Evolutionary conservation across 257 asterid species (phyloP).

Genomic region (Scutellaria baicalensis): DNA sequence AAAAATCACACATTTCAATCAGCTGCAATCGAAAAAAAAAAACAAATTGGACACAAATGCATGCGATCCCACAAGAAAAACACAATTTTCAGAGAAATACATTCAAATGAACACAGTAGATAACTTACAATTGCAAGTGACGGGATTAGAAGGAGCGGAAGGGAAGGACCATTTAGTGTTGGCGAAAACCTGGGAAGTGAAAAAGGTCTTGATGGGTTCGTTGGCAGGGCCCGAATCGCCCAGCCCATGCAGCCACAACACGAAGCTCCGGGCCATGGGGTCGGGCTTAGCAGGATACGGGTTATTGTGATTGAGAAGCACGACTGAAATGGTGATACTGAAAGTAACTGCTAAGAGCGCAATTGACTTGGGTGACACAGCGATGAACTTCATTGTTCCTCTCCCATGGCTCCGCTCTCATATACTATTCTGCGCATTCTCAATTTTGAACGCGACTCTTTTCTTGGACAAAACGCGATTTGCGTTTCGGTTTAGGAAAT

Average conservation of each 20-base stretch:
- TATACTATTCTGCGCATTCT: background rate
- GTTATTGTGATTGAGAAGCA: slow-evolving; percentile 26
- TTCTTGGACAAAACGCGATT: background rate
- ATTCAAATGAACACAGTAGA: background rate
- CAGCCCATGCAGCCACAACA: slow-evolving; percentile 92
- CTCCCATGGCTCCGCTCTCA: slow-evolving; percentile 13
- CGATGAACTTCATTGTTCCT: slow-evolving; percentile 29
- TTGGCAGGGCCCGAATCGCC: slow-evolving; percentile 98
- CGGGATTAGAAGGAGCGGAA: slow-evolving; percentile 90
- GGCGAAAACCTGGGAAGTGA: slow-evolving; percentile 67
- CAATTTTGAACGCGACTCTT: too few species aligned
- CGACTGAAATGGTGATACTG: slow-evolving; percentile 40
- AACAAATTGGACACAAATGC: background rate
- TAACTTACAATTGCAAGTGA: slow-evolving; percentile 81
- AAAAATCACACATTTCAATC: background rate
- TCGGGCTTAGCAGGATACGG: slow-evolving; percentile 18
- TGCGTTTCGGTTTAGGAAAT: background rate
- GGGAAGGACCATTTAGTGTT: slow-evolving; percentile 89
- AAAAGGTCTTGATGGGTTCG: slow-evolving; percentile 77
- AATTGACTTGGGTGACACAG: slow-evolving; percentile 33
- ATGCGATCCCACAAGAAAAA: background rate
- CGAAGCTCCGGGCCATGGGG: slow-evolving; percentile 66
- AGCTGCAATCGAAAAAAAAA: background rate
- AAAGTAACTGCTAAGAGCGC: slow-evolving; percentile 41
- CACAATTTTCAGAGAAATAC: background rate